Percentiles rank a stretch among this genome's conserved stretches.
These are phyloP conservation scores for Aschersonia sp. DNA, from an alignment of 2,329 filamentous ascomycete species.

Conservation along the genomic window DNA sequence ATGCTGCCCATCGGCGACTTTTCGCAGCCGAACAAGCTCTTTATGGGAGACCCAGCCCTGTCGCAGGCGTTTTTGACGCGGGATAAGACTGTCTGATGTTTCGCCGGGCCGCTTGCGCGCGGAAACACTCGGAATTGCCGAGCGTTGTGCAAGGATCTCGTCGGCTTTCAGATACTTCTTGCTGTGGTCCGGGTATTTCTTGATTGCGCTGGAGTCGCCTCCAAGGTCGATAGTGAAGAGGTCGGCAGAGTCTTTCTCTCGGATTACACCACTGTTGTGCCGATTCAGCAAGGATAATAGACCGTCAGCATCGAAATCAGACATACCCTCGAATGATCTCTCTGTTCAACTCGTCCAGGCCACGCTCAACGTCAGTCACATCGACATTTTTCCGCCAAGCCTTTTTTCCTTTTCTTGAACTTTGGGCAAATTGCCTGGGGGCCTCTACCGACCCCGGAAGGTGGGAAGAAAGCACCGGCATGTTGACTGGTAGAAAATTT, in stretches of 20 bases:
- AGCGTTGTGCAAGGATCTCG: constrained; percentile 79
- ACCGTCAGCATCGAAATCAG: not conserved
- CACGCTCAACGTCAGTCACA: constrained; percentile 69
- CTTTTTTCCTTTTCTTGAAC: constrained; percentile 94
- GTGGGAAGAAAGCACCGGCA: constrained; percentile 38
- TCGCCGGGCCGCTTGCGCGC: constrained; percentile 61
- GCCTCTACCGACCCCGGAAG: constrained; percentile 37
- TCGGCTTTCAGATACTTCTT: constrained; percentile 78
- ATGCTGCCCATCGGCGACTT: constrained; percentile 62
- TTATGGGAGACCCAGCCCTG: constrained; percentile 72
- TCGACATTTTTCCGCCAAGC: constrained; percentile 98
- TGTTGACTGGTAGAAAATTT: constrained; percentile 12
- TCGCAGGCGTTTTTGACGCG: constrained; percentile 62
- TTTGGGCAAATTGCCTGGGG: constrained; percentile 71
- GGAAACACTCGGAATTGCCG: constrained; percentile 65
- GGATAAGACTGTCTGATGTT: constrained; percentile 52
- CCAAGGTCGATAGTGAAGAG: constrained; percentile 73
- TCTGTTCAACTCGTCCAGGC: constrained; percentile 71
- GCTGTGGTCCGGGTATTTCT: constrained; percentile 48
- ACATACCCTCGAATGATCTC: constrained; percentile 79
- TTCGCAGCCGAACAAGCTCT: constrained; percentile 65
- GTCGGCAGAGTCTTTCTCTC: constrained; percentile 68
- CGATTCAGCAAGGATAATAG: not conserved
- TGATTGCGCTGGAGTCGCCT: constrained; percentile 52
- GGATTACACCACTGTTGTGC: constrained; percentile 57